Percentiles rank a stretch among this genome's conserved stretches.
These are phyloP conservation scores for Austropuccinia psidii DNA, from an alignment of 1,284 basidiomycete genomes.

Conservation along the genomic window DNA sequence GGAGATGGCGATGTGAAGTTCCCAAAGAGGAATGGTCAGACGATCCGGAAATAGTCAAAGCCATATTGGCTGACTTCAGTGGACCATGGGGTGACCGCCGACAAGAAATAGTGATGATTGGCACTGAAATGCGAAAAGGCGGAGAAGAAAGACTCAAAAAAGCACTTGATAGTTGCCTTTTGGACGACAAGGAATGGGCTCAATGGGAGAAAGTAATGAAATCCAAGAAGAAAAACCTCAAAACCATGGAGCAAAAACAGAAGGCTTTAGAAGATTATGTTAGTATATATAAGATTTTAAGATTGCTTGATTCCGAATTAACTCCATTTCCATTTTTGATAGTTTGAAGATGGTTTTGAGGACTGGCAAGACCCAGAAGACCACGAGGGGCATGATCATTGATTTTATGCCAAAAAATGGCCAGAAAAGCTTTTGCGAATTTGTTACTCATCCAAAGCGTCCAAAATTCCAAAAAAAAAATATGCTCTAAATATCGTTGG, in stretches of 20 bases:
- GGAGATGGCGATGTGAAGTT: slow-evolving; percentile 49
- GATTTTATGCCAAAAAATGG: too few relatives aligned
- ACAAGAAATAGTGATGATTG: slow-evolving; percentile 50
- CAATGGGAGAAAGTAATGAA: slow-evolving; percentile 49
- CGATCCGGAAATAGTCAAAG: slow-evolving; percentile 47
- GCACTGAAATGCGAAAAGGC: slow-evolving; percentile 45
- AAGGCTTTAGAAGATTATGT: slow-evolving; percentile 47
- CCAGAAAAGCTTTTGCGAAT: too few relatives aligned
- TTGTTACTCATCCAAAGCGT: too few relatives aligned
- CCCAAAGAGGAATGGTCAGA: slow-evolving; percentile 49
- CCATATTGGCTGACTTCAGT: slow-evolving; percentile 50
- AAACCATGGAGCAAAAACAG: slow-evolving; percentile 46
- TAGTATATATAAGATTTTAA: neutral
- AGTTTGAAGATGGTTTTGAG: slow-evolving; percentile 45
- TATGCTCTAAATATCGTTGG: too few relatives aligned
- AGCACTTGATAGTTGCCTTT: slow-evolving; percentile 48
- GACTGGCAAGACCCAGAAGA: slow-evolving; percentile 47
- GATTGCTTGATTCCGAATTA: neutral
- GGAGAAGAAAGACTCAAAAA: slow-evolving; percentile 45
- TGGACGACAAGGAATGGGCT: slow-evolving; percentile 50
- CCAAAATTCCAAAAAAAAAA: too few relatives aligned
- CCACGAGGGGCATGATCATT: slow-evolving; percentile 43
- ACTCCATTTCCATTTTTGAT: neutral
- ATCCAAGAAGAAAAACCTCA: slow-evolving; percentile 41
- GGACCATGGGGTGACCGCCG: slow-evolving; percentile 51